Evolutionary conservation across 768 basidiomycete species (phyloP).

Genomic region (Leccinum imitatum): DNA sequence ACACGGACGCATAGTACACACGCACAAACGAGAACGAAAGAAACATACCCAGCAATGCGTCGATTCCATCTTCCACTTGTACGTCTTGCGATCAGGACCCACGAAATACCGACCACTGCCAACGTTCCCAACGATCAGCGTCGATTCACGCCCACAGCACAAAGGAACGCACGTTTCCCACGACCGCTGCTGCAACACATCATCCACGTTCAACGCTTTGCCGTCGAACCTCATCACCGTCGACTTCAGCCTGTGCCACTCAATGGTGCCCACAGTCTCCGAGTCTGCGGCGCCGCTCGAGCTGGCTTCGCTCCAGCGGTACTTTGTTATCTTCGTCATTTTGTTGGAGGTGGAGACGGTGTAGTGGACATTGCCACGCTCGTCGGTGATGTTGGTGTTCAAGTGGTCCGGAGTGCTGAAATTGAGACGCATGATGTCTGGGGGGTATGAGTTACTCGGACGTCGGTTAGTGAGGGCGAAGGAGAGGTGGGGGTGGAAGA

Average conservation of each 20-base stretch:
- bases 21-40: not conserved
- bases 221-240: slow-evolving; percentile 18
- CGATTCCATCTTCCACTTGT: slow-evolving; percentile 33
- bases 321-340: slow-evolving; percentile 27
- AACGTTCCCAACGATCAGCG: not conserved
- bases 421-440: slow-evolving; percentile 20
- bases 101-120: slow-evolving; percentile 33
- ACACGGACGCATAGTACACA: not conserved
- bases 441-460: not conserved
- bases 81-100: slow-evolving; percentile 31
- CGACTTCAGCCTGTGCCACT: slow-evolving; percentile 20
- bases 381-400: slow-evolving; percentile 24
- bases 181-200: slow-evolving; percentile 13
- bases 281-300: slow-evolving; percentile 1
- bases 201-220: slow-evolving; percentile 1
- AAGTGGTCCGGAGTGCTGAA: slow-evolving; percentile 21
- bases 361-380: slow-evolving; percentile 19
- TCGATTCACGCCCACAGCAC: not conserved
- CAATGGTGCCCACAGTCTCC: slow-evolving; percentile 26
- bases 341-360: slow-evolving; percentile 21
- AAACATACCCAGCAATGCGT: slow-evolving; percentile 27
- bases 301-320: slow-evolving; percentile 18
- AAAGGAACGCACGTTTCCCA: slow-evolving; percentile 21
- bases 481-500: not conserved
- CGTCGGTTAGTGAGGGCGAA: not conserved